These are phyloP conservation scores for Geotrichum klebahnii DNA, from an alignment of 1,139 yeast species.

Conservation along the genomic window DNA sequence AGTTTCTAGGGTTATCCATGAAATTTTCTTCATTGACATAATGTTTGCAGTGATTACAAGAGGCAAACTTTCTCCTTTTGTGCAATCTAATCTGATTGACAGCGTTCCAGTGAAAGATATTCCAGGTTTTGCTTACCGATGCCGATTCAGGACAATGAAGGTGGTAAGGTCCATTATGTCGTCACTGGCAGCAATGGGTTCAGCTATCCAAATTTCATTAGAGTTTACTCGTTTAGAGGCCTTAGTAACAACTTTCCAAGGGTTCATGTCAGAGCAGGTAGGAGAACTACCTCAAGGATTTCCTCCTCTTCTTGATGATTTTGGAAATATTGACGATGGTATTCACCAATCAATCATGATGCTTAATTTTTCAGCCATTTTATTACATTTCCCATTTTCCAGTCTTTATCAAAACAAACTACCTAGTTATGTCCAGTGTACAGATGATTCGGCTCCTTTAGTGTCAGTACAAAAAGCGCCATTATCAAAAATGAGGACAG, in stretches of 20 bases:
- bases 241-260: constrained; percentile 20
- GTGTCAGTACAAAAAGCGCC: constrained; percentile 12
- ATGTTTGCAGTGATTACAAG: constrained; percentile 21
- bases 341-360: constrained; percentile 22
- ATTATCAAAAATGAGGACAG: constrained; percentile 11
- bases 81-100: constrained; percentile 15
- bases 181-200: constrained; percentile 19
- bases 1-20: constrained; percentile 17
- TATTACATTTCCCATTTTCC: constrained; percentile 22
- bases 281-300: constrained; percentile 8
- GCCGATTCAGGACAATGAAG: constrained; percentile 20
- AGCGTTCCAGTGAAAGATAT: constrained; percentile 15
- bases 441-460: constrained; percentile 20
- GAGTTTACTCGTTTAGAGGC: constrained; percentile 22
- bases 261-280: constrained; percentile 16
- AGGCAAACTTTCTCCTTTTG: constrained; percentile 17
- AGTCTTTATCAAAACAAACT: constrained; percentile 22
- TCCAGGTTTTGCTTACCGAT: constrained; percentile 21
- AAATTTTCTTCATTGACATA: constrained; percentile 21
- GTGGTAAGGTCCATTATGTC: constrained; percentile 17
- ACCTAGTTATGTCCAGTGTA: constrained; percentile 23
- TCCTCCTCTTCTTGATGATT: constrained; percentile 20
- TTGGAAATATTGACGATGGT: constrained; percentile 22
- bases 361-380: constrained; percentile 22
- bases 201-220: constrained; percentile 16